A percentile compares a stretch with the other conserved stretches of the same genome.
phyloP scores from a whole-genome alignment of 2,329 filamentous ascomycete species.

The Xylaria sp. region DNA sequence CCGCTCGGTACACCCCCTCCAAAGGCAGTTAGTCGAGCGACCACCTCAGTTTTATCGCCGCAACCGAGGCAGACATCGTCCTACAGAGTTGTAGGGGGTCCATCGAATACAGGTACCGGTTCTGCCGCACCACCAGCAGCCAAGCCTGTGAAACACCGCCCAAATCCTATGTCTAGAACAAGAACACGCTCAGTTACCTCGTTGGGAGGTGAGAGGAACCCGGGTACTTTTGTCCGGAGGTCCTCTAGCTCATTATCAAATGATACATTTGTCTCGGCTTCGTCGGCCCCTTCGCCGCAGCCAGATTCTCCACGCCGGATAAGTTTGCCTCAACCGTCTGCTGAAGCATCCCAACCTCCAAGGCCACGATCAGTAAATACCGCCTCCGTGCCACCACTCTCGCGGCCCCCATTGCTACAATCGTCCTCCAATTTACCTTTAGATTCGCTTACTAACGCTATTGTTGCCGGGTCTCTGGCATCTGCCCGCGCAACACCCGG shows the following conservation, averaged over 20 bases:
- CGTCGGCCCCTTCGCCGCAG: constrained; percentile 51
- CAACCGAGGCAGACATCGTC: constrained; percentile 44
- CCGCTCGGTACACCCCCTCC: constrained; percentile 43
- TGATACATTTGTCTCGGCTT: constrained; percentile 58
- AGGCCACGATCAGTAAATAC: constrained; percentile 36
- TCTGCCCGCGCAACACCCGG: constrained; percentile 62
- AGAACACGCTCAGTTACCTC: constrained; percentile 12
- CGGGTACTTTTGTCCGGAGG: constrained; percentile 20
- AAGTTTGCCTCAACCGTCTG: constrained; percentile 38
- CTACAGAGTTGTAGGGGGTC: constrained; percentile 39
- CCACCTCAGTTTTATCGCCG: constrained; percentile 45
- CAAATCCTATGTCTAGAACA: constrained; percentile 19
- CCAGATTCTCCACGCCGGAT: constrained; percentile 45
- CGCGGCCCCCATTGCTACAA: constrained; percentile 28
- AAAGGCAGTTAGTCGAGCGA: constrained; percentile 35
- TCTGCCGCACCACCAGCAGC: constrained; percentile 27
- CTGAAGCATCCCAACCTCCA: constrained; percentile 35
- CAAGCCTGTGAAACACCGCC: constrained; percentile 37
- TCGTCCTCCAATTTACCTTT: constrained; percentile 60
- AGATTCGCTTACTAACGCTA: constrained; percentile 76
- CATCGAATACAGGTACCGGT: constrained; percentile 25
- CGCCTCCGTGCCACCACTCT: constrained; percentile 12
- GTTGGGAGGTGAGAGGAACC: constrained; percentile 9
- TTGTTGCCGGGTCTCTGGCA: constrained; percentile 78
- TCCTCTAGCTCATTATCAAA: constrained; percentile 54